Percentiles rank a stretch among this genome's conserved stretches.
phyloP scores from a whole-genome alignment of 345 rosid species.

The Murraya koenigii region DNA sequence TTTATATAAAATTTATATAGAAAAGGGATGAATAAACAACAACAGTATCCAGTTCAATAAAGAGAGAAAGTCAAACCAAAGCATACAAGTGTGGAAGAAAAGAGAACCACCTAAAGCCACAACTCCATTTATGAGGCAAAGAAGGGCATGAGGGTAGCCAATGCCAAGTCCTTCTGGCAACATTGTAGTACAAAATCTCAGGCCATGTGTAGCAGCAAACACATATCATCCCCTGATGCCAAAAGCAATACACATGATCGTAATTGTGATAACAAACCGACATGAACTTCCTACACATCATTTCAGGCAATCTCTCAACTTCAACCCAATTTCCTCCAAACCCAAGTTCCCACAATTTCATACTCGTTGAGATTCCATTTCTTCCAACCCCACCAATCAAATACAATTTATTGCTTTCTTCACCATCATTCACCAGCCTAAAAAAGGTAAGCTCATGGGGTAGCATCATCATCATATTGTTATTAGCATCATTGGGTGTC shows the following conservation, averaged over 20 bases:
- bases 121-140: slow-evolving; percentile 84
- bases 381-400: slow-evolving; percentile 80
- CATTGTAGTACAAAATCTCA: slow-evolving; percentile 74
- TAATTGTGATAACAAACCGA: slow-evolving; percentile 88
- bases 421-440: slow-evolving; percentile 61
- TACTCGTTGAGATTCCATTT: slow-evolving; percentile 73
- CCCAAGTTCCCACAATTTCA: slow-evolving; percentile 66
- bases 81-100: slow-evolving; percentile 69
- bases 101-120: slow-evolving; percentile 94
- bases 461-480: slow-evolving; percentile 24
- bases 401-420: slow-evolving; percentile 43
- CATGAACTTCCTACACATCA: slow-evolving; percentile 75
- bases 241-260: slow-evolving; percentile 81
- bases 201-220: slow-evolving; percentile 96
- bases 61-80: slow-evolving; percentile 34
- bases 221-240: slow-evolving; percentile 82
- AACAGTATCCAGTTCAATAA: neutral
- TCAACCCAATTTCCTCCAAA: slow-evolving; percentile 49
- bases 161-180: slow-evolving; percentile 76
- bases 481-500: neutral
- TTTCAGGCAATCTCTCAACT: slow-evolving; percentile 62
- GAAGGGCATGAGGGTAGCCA: slow-evolving; percentile 89
- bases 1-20: neutral
- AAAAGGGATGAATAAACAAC: neutral
- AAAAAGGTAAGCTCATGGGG: slow-evolving; percentile 55